Conservation (phyloP, 805 yeast species). For the Barnettozyma sucrosica region DNA sequence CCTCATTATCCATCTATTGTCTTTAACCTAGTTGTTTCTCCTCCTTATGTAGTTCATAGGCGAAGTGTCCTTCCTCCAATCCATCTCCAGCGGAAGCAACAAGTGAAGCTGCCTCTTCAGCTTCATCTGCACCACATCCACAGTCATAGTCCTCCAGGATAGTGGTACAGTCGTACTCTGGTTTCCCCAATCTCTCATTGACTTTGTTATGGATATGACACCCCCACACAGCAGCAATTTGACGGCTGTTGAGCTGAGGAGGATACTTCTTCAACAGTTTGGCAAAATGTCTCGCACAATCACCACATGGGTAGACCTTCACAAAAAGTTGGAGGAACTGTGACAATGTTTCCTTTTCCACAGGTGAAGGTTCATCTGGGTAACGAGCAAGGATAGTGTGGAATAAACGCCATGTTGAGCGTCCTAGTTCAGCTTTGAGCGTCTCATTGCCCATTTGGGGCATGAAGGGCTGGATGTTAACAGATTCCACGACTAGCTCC, state of each 20-base stretch:
- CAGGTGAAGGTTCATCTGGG: conserved; percentile 71
- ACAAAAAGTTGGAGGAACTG: conserved; percentile 71
- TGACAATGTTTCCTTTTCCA: conserved; percentile 56
- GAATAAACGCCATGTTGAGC: conserved; percentile 84
- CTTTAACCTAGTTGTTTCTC: conserved; percentile 37
- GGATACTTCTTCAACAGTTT: conserved; percentile 65
- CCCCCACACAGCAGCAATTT: conserved; percentile 92
- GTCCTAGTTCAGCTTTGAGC: conserved; percentile 76
- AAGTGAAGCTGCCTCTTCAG: conserved; percentile 32
- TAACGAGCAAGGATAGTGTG: conserved; percentile 91
- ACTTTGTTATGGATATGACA: conserved; percentile 88
- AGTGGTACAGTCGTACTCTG: conserved; percentile 74
- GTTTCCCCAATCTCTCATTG: conserved; percentile 63
- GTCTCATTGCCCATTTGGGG: conserved; percentile 90
- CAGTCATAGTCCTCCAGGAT: conserved; percentile 91
- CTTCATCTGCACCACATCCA: conserved; percentile 85
- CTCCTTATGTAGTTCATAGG: conserved; percentile 43
- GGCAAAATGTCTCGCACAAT: conserved; percentile 90
- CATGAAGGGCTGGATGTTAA: conserved; percentile 42
- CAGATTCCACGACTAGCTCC: conserved; percentile 2
- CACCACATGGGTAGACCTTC: conserved; percentile 94
- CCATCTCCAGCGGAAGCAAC: conserved; percentile 23
- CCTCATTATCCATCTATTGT: background rate
- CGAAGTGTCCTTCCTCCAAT: conserved; percentile 38
- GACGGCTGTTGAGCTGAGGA: conserved; percentile 73